phyloP scores from a whole-genome alignment of 2,329 filamentous ascomycete genomes.

The Ceratocystis lukuohia region DNA sequence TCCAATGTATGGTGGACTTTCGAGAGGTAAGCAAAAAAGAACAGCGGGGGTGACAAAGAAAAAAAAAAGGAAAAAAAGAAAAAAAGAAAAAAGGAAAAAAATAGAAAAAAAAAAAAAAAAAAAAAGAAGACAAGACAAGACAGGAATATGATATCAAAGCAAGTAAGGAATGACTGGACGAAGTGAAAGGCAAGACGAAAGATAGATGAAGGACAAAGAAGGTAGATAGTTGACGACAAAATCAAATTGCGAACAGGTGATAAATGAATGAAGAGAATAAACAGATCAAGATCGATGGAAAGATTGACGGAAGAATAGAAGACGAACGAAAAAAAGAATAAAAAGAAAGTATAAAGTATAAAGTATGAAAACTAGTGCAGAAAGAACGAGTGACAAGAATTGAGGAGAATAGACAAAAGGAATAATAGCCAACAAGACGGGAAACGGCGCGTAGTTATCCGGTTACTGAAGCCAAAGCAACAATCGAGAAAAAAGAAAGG shows the following conservation, averaged over 20 bases:
- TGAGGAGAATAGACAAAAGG: not conserved
- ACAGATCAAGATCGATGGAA: no score
- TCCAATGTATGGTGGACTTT: not conserved
- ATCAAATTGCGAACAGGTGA: no score
- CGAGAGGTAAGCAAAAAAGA: not conserved
- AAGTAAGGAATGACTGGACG: not conserved
- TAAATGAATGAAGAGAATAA: no score
- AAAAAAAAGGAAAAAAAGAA: not conserved
- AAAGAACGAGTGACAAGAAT: slow-evolving; percentile 3
- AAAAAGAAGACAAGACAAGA: not conserved
- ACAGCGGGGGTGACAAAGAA: not conserved
- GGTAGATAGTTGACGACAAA: not conserved
- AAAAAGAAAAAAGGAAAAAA: not conserved
- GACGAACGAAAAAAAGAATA: not conserved
- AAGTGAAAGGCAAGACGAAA: not conserved
- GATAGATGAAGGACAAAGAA: slow-evolving; percentile 3
- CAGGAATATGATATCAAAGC: not conserved
- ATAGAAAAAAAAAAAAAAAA: no score
- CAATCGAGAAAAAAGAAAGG: slow-evolving; percentile 3
- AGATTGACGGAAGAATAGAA: not conserved
- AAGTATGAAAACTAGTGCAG: not conserved
- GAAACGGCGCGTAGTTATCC: slow-evolving; percentile 6
- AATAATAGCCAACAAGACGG: not conserved
- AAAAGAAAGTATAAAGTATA: not conserved
- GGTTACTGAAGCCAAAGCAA: not conserved